phyloP scores from a whole-genome alignment of 1,139 yeast species.

The Arxiozyma heterogenica region DNA sequence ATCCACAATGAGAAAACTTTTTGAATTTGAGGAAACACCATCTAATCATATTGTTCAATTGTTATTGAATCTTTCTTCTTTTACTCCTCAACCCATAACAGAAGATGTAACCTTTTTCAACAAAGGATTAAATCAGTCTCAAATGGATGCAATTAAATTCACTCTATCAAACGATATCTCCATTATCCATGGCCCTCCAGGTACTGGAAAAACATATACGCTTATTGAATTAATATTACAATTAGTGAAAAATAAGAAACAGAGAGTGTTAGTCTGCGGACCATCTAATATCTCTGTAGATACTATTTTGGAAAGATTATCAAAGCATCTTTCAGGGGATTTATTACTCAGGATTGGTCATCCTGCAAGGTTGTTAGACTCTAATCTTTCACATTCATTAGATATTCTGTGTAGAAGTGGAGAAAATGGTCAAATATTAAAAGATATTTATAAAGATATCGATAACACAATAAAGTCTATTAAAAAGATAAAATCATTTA shows the following conservation, averaged over 20 bases:
- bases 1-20: constrained; percentile 62
- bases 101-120: constrained; percentile 38
- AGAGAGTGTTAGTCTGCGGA: constrained; percentile 80
- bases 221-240: constrained; percentile 78
- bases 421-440: constrained; percentile 53
- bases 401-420: constrained; percentile 62
- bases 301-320: constrained; percentile 73
- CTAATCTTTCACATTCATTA: constrained; percentile 61
- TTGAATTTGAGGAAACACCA: constrained; percentile 34
- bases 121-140: constrained; percentile 55
- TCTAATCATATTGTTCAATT: constrained; percentile 29
- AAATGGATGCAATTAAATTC: constrained; percentile 52
- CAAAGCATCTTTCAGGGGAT: constrained; percentile 41
- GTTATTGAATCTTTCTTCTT: constrained; percentile 15
- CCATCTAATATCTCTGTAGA: constrained; percentile 95
- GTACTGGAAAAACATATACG: constrained; percentile 79
- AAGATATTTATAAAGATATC: constrained; percentile 66
- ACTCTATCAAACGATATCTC: constrained; percentile 43
- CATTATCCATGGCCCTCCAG: constrained; percentile 71
- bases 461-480: constrained; percentile 48
- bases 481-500: constrained; percentile 55
- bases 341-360: constrained; percentile 77
- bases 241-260: constrained; percentile 43
- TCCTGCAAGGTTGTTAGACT: constrained; percentile 71
- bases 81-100: constrained; percentile 9